Percentiles rank a stretch among this genome's conserved stretches.
phyloP scores from a whole-genome alignment of 2,329 filamentous ascomycete species.

The Aspergillus aculeatus region DNA sequence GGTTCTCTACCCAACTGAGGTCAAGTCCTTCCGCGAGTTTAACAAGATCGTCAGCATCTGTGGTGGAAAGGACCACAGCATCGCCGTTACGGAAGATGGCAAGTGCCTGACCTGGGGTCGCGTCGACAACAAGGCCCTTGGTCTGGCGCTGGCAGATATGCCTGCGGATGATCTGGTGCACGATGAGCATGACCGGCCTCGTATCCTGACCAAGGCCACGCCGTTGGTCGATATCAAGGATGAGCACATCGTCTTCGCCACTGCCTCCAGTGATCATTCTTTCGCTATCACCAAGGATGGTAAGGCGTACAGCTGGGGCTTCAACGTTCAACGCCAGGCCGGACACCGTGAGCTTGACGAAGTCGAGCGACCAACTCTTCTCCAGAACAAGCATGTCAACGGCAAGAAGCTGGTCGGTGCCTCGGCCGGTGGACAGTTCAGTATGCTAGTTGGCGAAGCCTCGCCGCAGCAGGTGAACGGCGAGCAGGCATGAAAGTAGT shows the following conservation, averaged over 20 bases:
- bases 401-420: conserved; percentile 68
- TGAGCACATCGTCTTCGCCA: conserved; percentile 2
- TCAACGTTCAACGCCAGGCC: conserved; percentile 78
- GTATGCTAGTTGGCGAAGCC: conserved; percentile 22
- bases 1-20: conserved; percentile 14
- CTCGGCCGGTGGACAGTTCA: conserved; percentile 72
- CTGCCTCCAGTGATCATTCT: conserved; percentile 59
- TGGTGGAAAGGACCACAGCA: conserved; percentile 22
- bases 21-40: conserved; percentile 5
- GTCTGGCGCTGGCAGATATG: conserved; percentile 10
- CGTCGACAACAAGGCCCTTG: conserved; percentile 19
- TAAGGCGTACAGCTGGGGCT: conserved; percentile 72
- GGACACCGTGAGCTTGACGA: conserved; percentile 52
- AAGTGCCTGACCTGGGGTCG: conserved; percentile 23
- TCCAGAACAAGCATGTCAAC: conserved; percentile 69
- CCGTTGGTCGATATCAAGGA: conserved; percentile 7
- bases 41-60: conserved; percentile 9
- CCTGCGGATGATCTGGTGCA: conserved; percentile 9
- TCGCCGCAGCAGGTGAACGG: conserved; percentile 7
- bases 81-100: conserved; percentile 16
- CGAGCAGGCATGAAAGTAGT: not conserved
- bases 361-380: conserved; percentile 66
- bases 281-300: conserved; percentile 67
- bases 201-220: conserved; percentile 16
- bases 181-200: conserved; percentile 12